phyloP scores from a whole-genome alignment of 768 basidiomycete genomes.

The Kwoniella dejecticola region DNA sequence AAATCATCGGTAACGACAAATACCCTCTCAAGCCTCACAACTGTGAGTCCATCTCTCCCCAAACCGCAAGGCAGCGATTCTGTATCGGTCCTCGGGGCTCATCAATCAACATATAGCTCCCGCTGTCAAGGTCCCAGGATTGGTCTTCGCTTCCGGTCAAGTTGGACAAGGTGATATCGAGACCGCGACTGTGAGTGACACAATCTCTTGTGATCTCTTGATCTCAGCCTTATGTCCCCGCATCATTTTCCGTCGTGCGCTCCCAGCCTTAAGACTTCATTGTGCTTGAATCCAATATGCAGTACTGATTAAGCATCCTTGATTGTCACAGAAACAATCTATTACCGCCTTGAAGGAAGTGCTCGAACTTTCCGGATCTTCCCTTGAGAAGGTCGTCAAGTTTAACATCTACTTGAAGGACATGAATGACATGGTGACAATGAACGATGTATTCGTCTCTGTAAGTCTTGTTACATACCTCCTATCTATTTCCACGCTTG shows the following conservation, averaged over 20 bases:
- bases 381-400: slow-evolving; percentile 33
- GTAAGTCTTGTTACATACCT: too few species aligned
- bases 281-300: too few species aligned
- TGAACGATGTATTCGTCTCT: neutral
- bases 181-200: slow-evolving; percentile 42
- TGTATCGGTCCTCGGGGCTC: too few species aligned
- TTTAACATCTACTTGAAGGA: slow-evolving; percentile 9
- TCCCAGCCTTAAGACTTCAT: too few species aligned
- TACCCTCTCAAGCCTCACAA: slow-evolving; percentile 50
- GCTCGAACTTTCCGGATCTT: slow-evolving; percentile 38
- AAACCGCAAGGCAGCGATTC: neutral
- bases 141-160: slow-evolving; percentile 48
- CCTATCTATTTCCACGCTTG: slow-evolving; percentile 8
- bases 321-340: too few species aligned
- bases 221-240: neutral
- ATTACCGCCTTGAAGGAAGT: slow-evolving; percentile 41
- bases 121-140: slow-evolving; percentile 45
- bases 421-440: too few species aligned
- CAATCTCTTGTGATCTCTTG: too few species aligned
- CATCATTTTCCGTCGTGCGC: too few species aligned
- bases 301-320: too few species aligned
- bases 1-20: slow-evolving; percentile 40
- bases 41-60: slow-evolving; percentile 34
- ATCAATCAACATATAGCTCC: too few species aligned
- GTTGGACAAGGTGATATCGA: slow-evolving; percentile 41